Conservation (phyloP, 768 basidiomycete genomes). For the Amanita fuliginea region DNA sequence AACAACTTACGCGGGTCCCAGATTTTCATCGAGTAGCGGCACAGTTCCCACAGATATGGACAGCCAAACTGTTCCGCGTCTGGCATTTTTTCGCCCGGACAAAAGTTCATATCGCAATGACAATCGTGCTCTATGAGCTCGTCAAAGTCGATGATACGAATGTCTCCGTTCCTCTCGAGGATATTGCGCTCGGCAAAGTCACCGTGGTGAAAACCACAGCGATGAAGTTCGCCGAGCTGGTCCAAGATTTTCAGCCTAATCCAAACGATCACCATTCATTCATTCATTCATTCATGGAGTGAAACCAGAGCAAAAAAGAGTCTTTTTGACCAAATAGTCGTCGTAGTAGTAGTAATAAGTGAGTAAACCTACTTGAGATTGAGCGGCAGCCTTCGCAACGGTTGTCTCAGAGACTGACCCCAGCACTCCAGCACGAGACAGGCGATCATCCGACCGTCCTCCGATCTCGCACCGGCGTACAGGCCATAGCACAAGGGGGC, state of each 20-base stretch:
- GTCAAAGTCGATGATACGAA: slow-evolving; percentile 29
- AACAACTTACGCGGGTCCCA: slow-evolving; percentile 12
- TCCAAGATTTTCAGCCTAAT: slow-evolving; percentile 22
- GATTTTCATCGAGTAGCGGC: slow-evolving; percentile 17
- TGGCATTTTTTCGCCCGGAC: slow-evolving; percentile 14
- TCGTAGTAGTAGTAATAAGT: too few relatives aligned
- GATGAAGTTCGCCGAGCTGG: slow-evolving; percentile 22
- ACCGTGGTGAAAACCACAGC: slow-evolving; percentile 22
- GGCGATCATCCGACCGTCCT: slow-evolving; percentile 22
- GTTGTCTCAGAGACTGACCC: slow-evolving; percentile 22
- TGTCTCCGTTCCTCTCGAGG: slow-evolving; percentile 22
- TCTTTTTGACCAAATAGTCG: too few relatives aligned
- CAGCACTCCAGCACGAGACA: slow-evolving; percentile 27
- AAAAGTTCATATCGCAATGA: slow-evolving; percentile 19
- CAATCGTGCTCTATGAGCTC: slow-evolving; percentile 19
- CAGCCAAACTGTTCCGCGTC: slow-evolving; percentile 21
- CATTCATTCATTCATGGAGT: too few relatives aligned
- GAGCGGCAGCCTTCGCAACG: slow-evolving; percentile 18
- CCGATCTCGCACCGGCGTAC: slow-evolving; percentile 19
- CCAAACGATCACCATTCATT: too few relatives aligned
- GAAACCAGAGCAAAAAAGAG: too few relatives aligned
- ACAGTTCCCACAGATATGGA: slow-evolving; percentile 21
- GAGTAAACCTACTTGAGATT: slow-evolving; percentile 19
- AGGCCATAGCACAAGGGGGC: slow-evolving; percentile 25
- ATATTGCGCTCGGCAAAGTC: slow-evolving; percentile 33